Evolutionary conservation across 805 yeast species (phyloP), one percentile per base, ranked within the genome.

Genomic region (Torulaspora delbrueckii): DNA sequence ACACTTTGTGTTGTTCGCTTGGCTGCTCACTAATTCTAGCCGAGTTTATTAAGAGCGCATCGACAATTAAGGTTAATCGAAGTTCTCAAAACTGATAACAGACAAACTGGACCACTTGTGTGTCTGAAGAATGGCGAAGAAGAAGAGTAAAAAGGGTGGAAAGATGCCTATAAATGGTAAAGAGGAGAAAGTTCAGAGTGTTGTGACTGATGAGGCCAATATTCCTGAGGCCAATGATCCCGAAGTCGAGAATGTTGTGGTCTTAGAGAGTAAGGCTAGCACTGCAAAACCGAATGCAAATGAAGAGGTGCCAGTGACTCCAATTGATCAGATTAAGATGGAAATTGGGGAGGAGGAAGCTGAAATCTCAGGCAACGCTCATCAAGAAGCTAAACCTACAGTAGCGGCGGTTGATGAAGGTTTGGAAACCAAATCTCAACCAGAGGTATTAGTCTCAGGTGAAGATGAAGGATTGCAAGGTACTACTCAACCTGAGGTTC

Each of bases 71-170:
- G 19, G 19, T 31, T 31, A 31, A 14, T 16, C 8, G 13, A 30
- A 30, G 34, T 16, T 5, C 34, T 31, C 10, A 14, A 31, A 31
- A 31, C 19, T 18, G 14, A 5, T 14, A 14, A 31, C 16, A 8
- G 5, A 8, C 3, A 31, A 3, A 31, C 10, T 16, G 19, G 5
- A 26, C 14, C 4, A 18, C n/a, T 5, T 9, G 24, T 23, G 14
- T 12, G 8, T 14, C 14, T 19, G 22, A 19, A 19, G 19, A n/a
- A 23, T 39, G 47, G 27, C 33, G 5, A 38, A 32, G 26, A 38
- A 37, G 37, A 43, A 38, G 24, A 33, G 37, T 12, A 43, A 19
- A 28, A 43, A 13, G 28, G 33, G 23, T 14, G 18, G 16, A 8
- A 26, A 19, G 18, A 32, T 18, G 10, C 18, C 40, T 14, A 22